Percentiles rank a stretch among this genome's conserved stretches.
These are phyloP conservation scores for Cladosporium sp. DNA, from an alignment of 2,329 filamentous ascomycete species.

Conservation along the genomic window DNA sequence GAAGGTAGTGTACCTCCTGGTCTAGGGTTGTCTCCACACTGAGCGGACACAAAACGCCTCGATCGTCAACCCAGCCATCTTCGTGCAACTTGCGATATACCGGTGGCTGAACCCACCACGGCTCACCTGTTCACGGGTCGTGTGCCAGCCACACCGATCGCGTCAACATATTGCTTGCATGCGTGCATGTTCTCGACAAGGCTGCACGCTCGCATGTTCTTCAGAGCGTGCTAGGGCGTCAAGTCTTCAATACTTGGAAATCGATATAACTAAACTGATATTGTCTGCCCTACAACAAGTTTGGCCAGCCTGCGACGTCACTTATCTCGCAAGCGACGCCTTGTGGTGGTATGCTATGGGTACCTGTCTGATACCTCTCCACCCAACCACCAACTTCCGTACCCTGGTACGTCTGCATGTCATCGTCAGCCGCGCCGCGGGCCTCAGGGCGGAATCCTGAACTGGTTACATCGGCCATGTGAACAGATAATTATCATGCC, in stretches of 20 bases:
- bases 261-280: neutral
- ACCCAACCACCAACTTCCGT: slow-evolving; percentile 8
- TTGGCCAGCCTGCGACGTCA: neutral
- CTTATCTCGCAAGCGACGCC: neutral
- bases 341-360: neutral
- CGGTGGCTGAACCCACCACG: neutral
- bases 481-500: slow-evolving; percentile 3
- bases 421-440: slow-evolving; percentile 11
- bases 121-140: neutral
- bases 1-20: neutral
- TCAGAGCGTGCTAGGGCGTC: neutral
- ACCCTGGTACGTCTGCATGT: slow-evolving; percentile 14
- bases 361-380: slow-evolving; percentile 1
- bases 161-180: neutral
- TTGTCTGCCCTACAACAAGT: neutral
- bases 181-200: neutral
- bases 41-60: neutral
- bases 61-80: neutral
- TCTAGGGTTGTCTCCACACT: neutral
- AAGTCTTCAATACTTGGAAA: neutral
- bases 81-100: neutral
- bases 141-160: slow-evolving; percentile 11
- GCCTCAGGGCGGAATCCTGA: slow-evolving; percentile 4
- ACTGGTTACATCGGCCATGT: neutral
- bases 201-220: neutral